Evolutionary conservation across 2,329 filamentous ascomycete genomes (phyloP), one percentile per base, ranked within the genome.

Genomic region (Ophiostoma sp.): DNA sequence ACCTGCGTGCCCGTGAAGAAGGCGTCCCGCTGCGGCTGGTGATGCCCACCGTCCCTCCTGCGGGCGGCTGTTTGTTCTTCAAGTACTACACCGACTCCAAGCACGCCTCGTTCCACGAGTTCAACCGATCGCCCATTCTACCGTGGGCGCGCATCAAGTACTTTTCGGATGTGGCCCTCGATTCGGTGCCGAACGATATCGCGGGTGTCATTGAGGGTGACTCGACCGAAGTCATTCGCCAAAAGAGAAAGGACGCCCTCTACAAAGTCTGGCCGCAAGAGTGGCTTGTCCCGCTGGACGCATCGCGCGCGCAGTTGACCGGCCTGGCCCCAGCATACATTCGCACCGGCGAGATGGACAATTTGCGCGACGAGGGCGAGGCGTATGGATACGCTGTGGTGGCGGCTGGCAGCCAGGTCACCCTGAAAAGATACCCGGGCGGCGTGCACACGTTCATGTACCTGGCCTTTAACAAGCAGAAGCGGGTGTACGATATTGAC

Each of bases 181-280:
- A 85, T 25, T 86, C 85, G 0, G 86, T 87, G 79, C 79, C 82
- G 2, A 82, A 85, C 75, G 82, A 81, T 69, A 57, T 77, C 5
- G 79, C 76, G 0, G 80, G 55, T 33, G 59, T 48, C 5, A 42
- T 81, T 8, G 83, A 82, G 36, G 52, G 22, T 15, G 25, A 72
- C 12, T 4, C 19, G 4, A 8, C 31, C 11, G 39, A 50, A 7
- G 31, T 25, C 8, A 3, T 64, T 1, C 72, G 69, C 50, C 19
- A 9, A 2, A 73, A 73, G 9, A 25, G 50, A 2, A 17, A 61
- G 8, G 72, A 50, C 19, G 55, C 28, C 15, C 36, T 73, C 9
- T 25, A 31, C 25, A n/a, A 6, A 2, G 25, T 7, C 3, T 70
- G 64, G 69, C 69, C 71, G 7, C n/a, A 42, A 17, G 39, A n/a